phyloP scores from a whole-genome alignment of 805 yeast species.

The Cyberlindnera euphorbiiphila region DNA sequence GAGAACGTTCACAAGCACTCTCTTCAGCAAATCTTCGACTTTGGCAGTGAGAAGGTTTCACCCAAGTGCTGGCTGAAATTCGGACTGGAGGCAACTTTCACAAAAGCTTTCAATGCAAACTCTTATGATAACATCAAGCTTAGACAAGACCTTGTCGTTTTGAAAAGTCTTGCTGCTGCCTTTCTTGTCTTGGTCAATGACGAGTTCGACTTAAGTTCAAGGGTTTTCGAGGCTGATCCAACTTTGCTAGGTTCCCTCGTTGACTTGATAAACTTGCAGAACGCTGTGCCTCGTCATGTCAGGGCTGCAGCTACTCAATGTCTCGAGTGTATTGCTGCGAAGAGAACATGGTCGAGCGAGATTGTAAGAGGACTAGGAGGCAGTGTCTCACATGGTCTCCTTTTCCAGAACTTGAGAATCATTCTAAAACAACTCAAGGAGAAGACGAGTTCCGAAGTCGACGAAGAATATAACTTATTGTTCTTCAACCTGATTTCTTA shows the following conservation, averaged over 20 bases:
- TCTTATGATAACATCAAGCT: conserved; percentile 49
- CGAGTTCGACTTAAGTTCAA: conserved; percentile 57
- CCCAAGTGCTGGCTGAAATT: conserved; percentile 60
- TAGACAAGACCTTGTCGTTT: conserved; percentile 55
- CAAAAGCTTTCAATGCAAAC: conserved; percentile 66
- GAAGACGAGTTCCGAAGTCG: conserved; percentile 35
- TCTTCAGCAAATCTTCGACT: conserved; percentile 60
- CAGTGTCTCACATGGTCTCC: conserved; percentile 78
- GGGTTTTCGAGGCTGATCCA: conserved; percentile 70
- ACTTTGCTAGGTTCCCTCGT: conserved; percentile 64
- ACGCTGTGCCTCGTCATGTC: conserved; percentile 47
- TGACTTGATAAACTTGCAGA: conserved; percentile 69
- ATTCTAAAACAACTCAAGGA: conserved; percentile 49
- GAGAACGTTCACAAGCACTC: conserved; percentile 53
- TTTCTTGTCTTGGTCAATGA: conserved; percentile 54
- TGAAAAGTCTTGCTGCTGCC: conserved; percentile 66
- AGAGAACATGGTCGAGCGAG: conserved; percentile 70
- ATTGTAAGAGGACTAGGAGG: conserved; percentile 76
- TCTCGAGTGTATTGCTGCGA: conserved; percentile 63
- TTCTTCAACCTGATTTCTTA: conserved; percentile 62
- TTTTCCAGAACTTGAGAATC: conserved; percentile 67
- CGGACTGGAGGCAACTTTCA: conserved; percentile 54
- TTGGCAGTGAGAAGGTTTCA: conserved; percentile 56
- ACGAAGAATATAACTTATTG: conserved; percentile 45
- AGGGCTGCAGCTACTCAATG: conserved; percentile 61